Percentiles rank a stretch among this genome's conserved stretches.
Conservation (phyloP, 2,329 filamentous ascomycete genomes). For the Colletotrichum sublineola region DNA sequence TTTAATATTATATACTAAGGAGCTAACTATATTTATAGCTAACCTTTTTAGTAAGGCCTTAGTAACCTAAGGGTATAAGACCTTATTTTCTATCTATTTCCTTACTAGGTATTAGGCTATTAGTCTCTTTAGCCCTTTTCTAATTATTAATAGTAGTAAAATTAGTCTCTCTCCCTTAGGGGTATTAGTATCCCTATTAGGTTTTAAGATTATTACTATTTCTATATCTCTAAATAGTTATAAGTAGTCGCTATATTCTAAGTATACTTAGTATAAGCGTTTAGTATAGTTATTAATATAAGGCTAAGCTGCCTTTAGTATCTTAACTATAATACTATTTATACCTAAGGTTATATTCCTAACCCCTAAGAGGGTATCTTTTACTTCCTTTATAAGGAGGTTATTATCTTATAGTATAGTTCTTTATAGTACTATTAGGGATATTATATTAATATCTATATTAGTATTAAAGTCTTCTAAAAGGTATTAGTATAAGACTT, state of each 20-base stretch:
- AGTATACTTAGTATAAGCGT: rapidly evolving
- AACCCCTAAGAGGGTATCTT: neutral
- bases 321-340: neutral
- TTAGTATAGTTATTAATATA: neutral
- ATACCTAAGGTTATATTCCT: neutral
- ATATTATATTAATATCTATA: neutral
- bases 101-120: neutral
- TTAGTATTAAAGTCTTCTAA: neutral
- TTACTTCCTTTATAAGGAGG: neutral
- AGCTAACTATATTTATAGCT: neutral
- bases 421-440: neutral
- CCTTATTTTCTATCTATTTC: too few species aligned
- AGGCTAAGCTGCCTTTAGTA: neutral
- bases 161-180: too few species aligned
- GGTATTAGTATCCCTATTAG: neutral
- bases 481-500: rapidly evolving
- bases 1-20: neutral
- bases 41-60: too few species aligned
- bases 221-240: too few species aligned
- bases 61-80: neutral
- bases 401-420: neutral
- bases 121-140: neutral
- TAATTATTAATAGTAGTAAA: too few species aligned
- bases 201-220: neutral
- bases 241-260: too few species aligned